These are phyloP conservation scores for Puccinia brachypodii DNA, from an alignment of 1,284 basidiomycete species.

Conservation along the genomic window DNA sequence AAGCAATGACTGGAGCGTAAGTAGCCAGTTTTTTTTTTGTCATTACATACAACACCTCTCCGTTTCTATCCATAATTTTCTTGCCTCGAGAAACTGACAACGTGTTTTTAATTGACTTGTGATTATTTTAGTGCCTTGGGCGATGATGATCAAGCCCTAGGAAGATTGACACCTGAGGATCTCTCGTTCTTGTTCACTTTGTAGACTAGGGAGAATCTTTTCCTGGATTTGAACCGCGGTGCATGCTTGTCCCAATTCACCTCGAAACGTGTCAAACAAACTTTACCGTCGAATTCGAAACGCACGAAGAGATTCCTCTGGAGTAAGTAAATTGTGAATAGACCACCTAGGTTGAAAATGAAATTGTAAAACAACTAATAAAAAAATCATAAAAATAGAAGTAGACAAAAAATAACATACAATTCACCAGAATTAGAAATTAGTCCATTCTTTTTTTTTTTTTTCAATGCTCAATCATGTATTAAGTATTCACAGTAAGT, in stretches of 20 bases:
- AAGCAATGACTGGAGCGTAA: slow-evolving; percentile 55
- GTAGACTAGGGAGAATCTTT: too few species aligned
- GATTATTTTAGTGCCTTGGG: slow-evolving; percentile 30
- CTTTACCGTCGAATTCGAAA: too few species aligned
- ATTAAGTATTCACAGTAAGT: neutral
- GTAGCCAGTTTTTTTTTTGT: neutral
- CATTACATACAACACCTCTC: neutral
- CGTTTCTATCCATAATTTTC: neutral
- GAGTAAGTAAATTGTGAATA: too few species aligned
- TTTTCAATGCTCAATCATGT: neutral
- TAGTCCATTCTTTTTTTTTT: neutral
- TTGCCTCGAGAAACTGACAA: neutral
- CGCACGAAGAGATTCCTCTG: too few species aligned
- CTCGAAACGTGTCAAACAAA: too few species aligned
- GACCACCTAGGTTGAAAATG: too few species aligned
- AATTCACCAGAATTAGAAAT: neutral
- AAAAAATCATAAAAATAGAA: neutral
- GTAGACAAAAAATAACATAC: neutral
- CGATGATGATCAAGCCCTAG: slow-evolving; percentile 48
- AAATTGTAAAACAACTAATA: too few species aligned
- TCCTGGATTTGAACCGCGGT: too few species aligned
- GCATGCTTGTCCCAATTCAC: too few species aligned
- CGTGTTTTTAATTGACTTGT: neutral
- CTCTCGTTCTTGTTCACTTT: slow-evolving; percentile 47
- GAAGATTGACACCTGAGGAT: slow-evolving; percentile 48